Evolutionary conservation across 495 filamentous ascomycete genomes (phyloP), one percentile per base, ranked within the genome.

Genomic region (Bombardia bombarda): DNA sequence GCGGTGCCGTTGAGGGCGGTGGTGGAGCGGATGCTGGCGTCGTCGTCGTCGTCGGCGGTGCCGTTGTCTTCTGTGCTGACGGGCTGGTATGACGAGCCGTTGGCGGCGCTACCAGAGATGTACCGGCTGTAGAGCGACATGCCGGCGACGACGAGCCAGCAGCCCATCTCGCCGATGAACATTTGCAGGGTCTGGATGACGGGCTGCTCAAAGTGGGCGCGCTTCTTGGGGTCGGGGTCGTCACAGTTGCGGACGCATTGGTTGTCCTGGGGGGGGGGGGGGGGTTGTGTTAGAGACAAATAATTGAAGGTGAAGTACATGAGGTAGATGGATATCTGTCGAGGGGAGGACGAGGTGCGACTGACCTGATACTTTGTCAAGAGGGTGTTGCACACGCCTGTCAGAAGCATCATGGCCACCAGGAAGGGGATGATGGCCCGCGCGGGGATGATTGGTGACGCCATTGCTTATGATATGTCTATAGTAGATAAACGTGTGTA

Each of bases 141-240:
- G 32, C 71, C 45, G 7, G 80, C 77, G 32, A 97, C 73, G 41
- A 98, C 81, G 2, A 95, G 72, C 87, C 88, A 95, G 68, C 86
- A 87, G 47, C 87, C 89, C 74, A 84, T 84, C 59, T 95, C 89
- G 38, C 89, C 89, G 42, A 94, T 69, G 54, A 95, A 95, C 89
- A 95, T 96, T 55, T 92, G 88, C 0, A 82, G 76, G 8, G 92
- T 97, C 64, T 98, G 92, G 46, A 97, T 82, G 23, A 98, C 90
- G 12, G 92, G 92, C 60, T 97, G 93, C 58, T 94, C 87, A 63
- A 98, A 97, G 50, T 71, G 69, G 24, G 71, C 50, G 18, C 79
- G 77, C 39, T 81, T 77, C 23, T 68, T 74, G n/a, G 79, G 79
- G 60, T 95, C 66, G 6, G 77, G 69, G 38, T 82, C 76, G 46